Evolutionary conservation across 73 alveolate genomes (phyloP), one percentile per base, ranked within the genome.

Genomic region (Paramecium primaurelia): DNA sequence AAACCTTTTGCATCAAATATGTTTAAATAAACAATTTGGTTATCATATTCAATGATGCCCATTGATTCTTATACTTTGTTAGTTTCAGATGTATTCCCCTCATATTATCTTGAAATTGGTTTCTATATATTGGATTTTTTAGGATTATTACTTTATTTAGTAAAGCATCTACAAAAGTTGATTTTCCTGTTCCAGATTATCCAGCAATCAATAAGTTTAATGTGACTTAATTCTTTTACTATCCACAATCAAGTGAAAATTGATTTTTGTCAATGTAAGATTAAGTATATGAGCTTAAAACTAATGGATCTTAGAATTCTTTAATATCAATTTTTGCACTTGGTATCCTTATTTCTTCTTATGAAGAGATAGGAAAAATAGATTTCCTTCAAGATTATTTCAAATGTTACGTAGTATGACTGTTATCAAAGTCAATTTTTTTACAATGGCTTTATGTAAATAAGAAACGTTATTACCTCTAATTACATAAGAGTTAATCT

Each of bases 131-230:
- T n/a, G 30, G 22, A 11, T n/a, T 89, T 71, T 83, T 64, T 40
- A 32, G 14, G 47, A 34, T 25, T 64, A 16, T 64, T 64, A 64
- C 84, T 16, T 64, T 64, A 64, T 89, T 89, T 47, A 89, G 45
- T 38, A 89, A 71, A 18, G 64, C 94, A 34, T 69, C 84, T 10
- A 89, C 84, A 42, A 89, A 89, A 42, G 92, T 89, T 9, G 92
- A 26, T 71, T 89, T 89, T 25, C 94, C 94, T 45, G 75, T 22
- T 38, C 92, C 94, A 58, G 54, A 32, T 22, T 51, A 51, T 26
- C 94, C 94, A 9, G 64, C 94, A 9, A 89, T 88, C 90, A 89
- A 40, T 10, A 71, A 36, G 18, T 89, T 89, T 42, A 89, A 30
- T 7, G 84, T 28, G 28, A 64, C 49, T 64, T 28, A 28, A 64